These are phyloP conservation scores for Vaccinium darrowii DNA, from an alignment of 148 eudicot species.

Conservation along the genomic window DNA sequence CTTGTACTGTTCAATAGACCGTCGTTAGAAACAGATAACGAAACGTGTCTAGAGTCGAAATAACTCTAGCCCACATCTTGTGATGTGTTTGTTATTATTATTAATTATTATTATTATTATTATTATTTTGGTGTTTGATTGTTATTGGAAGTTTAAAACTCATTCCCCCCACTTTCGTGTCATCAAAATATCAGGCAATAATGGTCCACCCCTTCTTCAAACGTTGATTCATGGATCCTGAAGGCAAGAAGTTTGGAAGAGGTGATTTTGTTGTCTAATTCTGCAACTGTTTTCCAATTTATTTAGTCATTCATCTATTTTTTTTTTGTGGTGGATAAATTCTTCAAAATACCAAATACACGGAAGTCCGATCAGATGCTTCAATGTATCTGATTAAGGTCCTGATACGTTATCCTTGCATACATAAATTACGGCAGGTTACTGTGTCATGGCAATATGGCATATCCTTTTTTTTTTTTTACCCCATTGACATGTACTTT, in stretches of 20 bases:
- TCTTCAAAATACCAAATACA: neutral
- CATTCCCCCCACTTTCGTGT: neutral
- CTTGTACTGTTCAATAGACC: neutral
- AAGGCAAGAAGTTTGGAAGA: slow-evolving; percentile 79
- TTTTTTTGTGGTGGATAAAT: neutral
- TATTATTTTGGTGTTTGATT: neutral
- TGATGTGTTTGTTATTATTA: neutral
- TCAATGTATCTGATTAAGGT: neutral
- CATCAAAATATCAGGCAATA: slow-evolving; percentile 34
- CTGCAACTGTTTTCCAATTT: neutral
- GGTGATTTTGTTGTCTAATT: slow-evolving; percentile 35
- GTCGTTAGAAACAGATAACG: neutral
- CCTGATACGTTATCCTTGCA: neutral
- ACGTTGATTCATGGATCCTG: slow-evolving; percentile 76
- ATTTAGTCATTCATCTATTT: neutral
- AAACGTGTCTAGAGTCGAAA: neutral
- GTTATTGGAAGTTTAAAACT: neutral
- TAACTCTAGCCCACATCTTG: neutral
- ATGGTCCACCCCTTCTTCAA: slow-evolving; percentile 33
- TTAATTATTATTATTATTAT: neutral
- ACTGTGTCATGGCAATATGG: slow-evolving; percentile 3
- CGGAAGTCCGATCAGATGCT: neutral
- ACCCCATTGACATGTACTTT: neutral
- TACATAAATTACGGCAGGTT: neutral
- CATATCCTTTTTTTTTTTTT: neutral